Conservation (phyloP, 768 basidiomycete genomes). For the Obba rivulosa region DNA sequence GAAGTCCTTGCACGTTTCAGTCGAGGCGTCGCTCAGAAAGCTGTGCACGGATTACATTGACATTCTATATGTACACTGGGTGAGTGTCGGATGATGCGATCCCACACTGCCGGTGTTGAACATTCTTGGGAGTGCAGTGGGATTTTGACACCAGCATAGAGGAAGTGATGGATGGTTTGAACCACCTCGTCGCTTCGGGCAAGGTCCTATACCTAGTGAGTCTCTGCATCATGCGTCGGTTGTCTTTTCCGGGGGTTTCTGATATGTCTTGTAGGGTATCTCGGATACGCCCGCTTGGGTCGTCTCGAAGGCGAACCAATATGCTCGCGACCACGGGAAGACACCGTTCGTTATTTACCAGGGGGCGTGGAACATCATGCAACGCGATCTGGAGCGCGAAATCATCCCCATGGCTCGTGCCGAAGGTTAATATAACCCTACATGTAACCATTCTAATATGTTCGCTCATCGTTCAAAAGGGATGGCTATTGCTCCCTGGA, state of each 20-base stretch:
- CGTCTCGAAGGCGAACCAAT: conserved; percentile 33
- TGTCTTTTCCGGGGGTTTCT: neutral
- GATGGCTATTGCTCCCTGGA: conserved; percentile 20
- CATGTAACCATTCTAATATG: conserved; percentile 11
- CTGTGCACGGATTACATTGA: conserved; percentile 41
- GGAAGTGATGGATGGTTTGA: conserved; percentile 52
- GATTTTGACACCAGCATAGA: conserved; percentile 47
- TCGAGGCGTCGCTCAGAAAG: conserved; percentile 32
- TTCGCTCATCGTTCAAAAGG: conserved; percentile 3
- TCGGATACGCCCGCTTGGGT: conserved; percentile 33
- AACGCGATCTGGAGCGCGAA: conserved; percentile 35
- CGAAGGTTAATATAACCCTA: conserved; percentile 23
- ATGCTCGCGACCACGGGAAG: conserved; percentile 33
- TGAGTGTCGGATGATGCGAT: neutral
- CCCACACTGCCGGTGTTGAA: conserved; percentile 14
- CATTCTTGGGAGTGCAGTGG: conserved; percentile 40
- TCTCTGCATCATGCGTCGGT: neutral
- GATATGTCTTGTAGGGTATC: conserved; percentile 11
- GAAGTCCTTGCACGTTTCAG: conserved; percentile 32
- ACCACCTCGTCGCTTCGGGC: conserved; percentile 43
- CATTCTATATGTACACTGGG: conserved; percentile 39
- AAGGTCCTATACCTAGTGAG: conserved; percentile 37
- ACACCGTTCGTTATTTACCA: conserved; percentile 31
- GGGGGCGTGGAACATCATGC: conserved; percentile 30
- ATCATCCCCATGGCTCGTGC: conserved; percentile 31